These are phyloP conservation scores for Phytopythium ostracodes DNA, from an alignment of 352 stramenopile species.

Conservation along the genomic window DNA sequence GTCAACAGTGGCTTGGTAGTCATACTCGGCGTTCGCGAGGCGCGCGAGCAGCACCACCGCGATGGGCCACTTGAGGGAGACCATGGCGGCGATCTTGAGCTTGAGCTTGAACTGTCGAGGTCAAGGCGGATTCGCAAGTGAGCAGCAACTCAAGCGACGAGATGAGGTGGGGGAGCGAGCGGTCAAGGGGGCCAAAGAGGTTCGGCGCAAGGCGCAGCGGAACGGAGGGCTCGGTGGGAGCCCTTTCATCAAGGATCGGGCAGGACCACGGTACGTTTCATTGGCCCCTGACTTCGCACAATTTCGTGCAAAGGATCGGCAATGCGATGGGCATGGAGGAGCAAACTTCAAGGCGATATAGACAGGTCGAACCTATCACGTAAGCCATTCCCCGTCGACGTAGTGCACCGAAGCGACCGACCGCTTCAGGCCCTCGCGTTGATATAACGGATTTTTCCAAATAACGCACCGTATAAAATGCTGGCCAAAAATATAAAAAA, in stretches of 20 bases:
- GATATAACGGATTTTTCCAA: too few species aligned
- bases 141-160: background rate
- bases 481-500: too few species aligned
- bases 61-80: conserved; percentile 23
- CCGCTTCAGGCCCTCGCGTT: too few species aligned
- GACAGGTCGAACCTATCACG: too few species aligned
- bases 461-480: too few species aligned
- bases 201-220: too few species aligned
- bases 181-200: too few species aligned
- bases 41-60: conserved; percentile 16
- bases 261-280: background rate
- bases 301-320: background rate
- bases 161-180: too few species aligned
- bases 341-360: background rate
- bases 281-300: background rate
- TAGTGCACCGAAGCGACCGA: too few species aligned
- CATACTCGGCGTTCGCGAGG: conserved; percentile 14
- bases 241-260: background rate
- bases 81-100: conserved; percentile 11
- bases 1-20: conserved; percentile 19
- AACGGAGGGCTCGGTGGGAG: too few species aligned
- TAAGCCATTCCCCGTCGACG: too few species aligned
- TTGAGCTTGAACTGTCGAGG: conserved; percentile 5
- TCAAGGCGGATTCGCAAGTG: conserved; percentile 18
- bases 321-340: background rate